These are phyloP conservation scores for Kazachstania bromeliacearum DNA, from an alignment of 805 yeast species.

Conservation along the genomic window DNA sequence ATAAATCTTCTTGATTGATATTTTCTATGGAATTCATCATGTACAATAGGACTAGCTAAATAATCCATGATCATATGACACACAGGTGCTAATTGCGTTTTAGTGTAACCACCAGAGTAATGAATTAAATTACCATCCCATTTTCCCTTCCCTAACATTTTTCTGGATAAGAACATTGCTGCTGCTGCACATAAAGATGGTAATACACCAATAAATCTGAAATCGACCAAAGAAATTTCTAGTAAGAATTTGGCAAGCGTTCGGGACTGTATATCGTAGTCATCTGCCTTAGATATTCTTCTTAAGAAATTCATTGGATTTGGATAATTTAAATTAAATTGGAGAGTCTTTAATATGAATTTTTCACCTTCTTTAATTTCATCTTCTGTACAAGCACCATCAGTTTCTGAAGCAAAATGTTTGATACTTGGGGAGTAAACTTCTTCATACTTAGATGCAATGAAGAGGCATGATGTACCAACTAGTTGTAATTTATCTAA, in stretches of 20 bases:
- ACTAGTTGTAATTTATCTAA: slow-evolving; percentile 74
- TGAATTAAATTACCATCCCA: slow-evolving; percentile 87
- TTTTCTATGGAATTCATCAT: slow-evolving; percentile 88
- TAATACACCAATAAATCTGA: slow-evolving; percentile 62
- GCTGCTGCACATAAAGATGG: slow-evolving; percentile 86
- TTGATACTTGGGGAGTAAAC: slow-evolving; percentile 81
- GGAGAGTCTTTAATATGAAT: slow-evolving; percentile 61
- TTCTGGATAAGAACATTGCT: slow-evolving; percentile 78
- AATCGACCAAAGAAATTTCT: slow-evolving; percentile 73
- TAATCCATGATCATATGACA: slow-evolving; percentile 69
- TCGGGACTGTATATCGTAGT: slow-evolving; percentile 82
- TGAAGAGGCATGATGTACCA: slow-evolving; percentile 78
- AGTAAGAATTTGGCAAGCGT: slow-evolving; percentile 81
- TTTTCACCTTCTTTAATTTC: slow-evolving; percentile 83
- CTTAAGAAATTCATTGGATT: slow-evolving; percentile 90
- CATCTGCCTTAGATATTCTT: slow-evolving; percentile 88
- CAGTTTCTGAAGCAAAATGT: slow-evolving; percentile 80
- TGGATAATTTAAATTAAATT: slow-evolving; percentile 75
- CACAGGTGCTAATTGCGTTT: slow-evolving; percentile 61
- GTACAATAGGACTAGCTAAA: slow-evolving; percentile 68
- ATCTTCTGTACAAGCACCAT: slow-evolving; percentile 72
- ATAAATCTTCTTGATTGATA: slow-evolving; percentile 83
- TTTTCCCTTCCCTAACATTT: slow-evolving; percentile 57
- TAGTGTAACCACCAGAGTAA: slow-evolving; percentile 84
- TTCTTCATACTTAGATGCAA: slow-evolving; percentile 91